phyloP scores from a whole-genome alignment of 2,329 filamentous ascomycete genomes.

The Xylaria sp. region DNA sequence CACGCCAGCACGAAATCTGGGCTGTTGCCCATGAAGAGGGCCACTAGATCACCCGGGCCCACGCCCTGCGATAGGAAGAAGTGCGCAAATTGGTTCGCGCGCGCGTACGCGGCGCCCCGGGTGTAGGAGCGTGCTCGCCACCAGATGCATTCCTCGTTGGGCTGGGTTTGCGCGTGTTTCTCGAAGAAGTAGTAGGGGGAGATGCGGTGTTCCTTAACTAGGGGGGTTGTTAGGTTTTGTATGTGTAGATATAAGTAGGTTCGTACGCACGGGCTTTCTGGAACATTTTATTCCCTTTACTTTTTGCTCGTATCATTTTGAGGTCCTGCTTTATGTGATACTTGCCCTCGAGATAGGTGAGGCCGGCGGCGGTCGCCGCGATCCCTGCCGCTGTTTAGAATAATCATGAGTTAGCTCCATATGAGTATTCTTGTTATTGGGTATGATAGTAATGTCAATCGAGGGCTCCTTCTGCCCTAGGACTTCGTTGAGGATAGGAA shows the following conservation, averaged over 20 bases:
- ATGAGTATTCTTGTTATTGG: not conserved
- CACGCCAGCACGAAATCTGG: slow-evolving; percentile 74
- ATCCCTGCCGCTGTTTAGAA: slow-evolving; percentile 46
- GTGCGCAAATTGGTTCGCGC: slow-evolving; percentile 69
- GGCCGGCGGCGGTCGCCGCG: slow-evolving; percentile 52
- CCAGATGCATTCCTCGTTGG: slow-evolving; percentile 72
- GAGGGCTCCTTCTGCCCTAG: too few relatives aligned
- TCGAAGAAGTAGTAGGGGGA: slow-evolving; percentile 76
- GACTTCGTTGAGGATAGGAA: not conserved
- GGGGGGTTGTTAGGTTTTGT: slow-evolving; percentile 28
- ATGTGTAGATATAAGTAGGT: not conserved
- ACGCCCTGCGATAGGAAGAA: slow-evolving; percentile 71
- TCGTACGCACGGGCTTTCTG: slow-evolving; percentile 57
- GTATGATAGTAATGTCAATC: too few relatives aligned
- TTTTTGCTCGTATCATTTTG: slow-evolving; percentile 56
- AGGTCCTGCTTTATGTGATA: slow-evolving; percentile 74
- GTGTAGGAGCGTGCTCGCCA: slow-evolving; percentile 70
- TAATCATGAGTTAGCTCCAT: slow-evolving; percentile 16
- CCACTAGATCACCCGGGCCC: slow-evolving; percentile 69
- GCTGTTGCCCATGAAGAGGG: slow-evolving; percentile 74
- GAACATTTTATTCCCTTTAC: slow-evolving; percentile 57
- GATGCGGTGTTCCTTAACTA: slow-evolving; percentile 62
- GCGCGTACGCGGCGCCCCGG: slow-evolving; percentile 65
- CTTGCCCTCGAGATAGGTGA: slow-evolving; percentile 75
- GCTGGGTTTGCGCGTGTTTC: slow-evolving; percentile 62